Percentiles rank a stretch among this genome's conserved stretches.
phyloP scores from a whole-genome alignment of 768 basidiomycete genomes.

The Kwoniella dendrophila region DNA sequence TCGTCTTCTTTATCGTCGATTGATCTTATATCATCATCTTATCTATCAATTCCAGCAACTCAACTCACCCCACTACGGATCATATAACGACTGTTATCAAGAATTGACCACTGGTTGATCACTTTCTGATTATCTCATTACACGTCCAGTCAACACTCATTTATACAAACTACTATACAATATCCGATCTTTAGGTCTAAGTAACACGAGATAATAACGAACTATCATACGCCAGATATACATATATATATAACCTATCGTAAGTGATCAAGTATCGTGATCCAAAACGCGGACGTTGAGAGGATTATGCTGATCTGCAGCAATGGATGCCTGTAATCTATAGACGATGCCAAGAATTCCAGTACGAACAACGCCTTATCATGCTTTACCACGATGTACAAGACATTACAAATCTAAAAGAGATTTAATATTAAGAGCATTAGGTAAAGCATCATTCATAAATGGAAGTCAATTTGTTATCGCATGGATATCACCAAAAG shows the following conservation, averaged over 20 bases:
- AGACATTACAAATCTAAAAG: constrained; percentile 57
- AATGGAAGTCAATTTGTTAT: constrained; percentile 58
- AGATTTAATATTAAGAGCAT: constrained; percentile 54
- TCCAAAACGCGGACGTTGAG: no score
- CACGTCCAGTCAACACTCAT: constrained; percentile 16
- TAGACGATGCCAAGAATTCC: constrained; percentile 56
- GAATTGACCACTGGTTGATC: constrained; percentile 25
- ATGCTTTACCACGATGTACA: constrained; percentile 55
- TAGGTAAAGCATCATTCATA: constrained; percentile 56
- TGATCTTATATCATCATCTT: not conserved
- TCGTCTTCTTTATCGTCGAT: not conserved
- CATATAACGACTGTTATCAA: not conserved
- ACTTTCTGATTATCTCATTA: not conserved
- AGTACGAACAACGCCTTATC: constrained; percentile 56
- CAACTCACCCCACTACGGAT: constrained; percentile 18
- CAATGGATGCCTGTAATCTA: not conserved
- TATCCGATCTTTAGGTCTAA: no score
- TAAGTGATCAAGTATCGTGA: constrained; percentile 4
- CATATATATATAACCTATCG: not conserved
- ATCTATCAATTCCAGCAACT: constrained; percentile 2
- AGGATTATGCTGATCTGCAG: not conserved
- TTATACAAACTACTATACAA: not conserved
- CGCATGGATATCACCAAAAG: constrained; percentile 55
- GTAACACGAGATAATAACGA: constrained; percentile 10
- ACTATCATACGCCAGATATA: not conserved